Evolutionary conservation across 495 filamentous ascomycete genomes (phyloP).

Genomic region (Oleoguttula mirabilis): DNA sequence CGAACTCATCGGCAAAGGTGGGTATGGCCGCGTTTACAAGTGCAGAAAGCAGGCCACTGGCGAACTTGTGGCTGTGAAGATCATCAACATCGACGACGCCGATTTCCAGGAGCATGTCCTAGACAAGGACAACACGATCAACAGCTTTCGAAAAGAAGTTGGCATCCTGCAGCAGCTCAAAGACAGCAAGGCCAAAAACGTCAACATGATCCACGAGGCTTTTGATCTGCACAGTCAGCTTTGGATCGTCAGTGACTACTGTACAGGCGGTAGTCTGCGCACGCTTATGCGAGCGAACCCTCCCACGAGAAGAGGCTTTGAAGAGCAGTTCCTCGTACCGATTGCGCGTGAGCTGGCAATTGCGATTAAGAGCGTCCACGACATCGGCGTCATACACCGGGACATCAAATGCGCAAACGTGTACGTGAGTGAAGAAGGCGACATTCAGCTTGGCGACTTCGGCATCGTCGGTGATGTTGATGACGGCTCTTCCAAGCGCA

Average conservation of each 20-base stretch:
- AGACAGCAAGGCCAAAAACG: slow-evolving; percentile 73
- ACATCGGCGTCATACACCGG: slow-evolving; percentile 85
- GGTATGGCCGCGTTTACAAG: slow-evolving; percentile 90
- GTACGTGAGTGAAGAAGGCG: slow-evolving; percentile 75
- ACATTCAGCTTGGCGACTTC: slow-evolving; percentile 88
- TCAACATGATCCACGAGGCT: slow-evolving; percentile 81
- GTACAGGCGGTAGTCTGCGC: slow-evolving; percentile 86
- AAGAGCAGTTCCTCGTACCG: slow-evolving; percentile 81
- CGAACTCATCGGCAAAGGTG: slow-evolving; percentile 91
- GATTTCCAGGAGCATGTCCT: slow-evolving; percentile 58
- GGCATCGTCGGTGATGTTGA: slow-evolving; percentile 84
- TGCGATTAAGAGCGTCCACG: slow-evolving; percentile 75
- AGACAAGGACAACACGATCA: slow-evolving; percentile 66
- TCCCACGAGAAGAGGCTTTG: slow-evolving; percentile 35
- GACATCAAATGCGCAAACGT: slow-evolving; percentile 96
- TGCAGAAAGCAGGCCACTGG: slow-evolving; percentile 32
- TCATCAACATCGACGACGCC: slow-evolving; percentile 82
- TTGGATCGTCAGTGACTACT: slow-evolving; percentile 95
- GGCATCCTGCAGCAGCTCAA: slow-evolving; percentile 72
- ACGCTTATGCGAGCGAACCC: slow-evolving; percentile 52
- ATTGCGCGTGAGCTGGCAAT: slow-evolving; percentile 80
- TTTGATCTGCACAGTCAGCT: slow-evolving; percentile 75
- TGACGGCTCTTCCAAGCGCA: slow-evolving; percentile 69
- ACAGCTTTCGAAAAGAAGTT: slow-evolving; percentile 80
- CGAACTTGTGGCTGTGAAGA: slow-evolving; percentile 69